phyloP scores from a whole-genome alignment of 768 basidiomycete species.

The Inosperma sp. region DNA sequence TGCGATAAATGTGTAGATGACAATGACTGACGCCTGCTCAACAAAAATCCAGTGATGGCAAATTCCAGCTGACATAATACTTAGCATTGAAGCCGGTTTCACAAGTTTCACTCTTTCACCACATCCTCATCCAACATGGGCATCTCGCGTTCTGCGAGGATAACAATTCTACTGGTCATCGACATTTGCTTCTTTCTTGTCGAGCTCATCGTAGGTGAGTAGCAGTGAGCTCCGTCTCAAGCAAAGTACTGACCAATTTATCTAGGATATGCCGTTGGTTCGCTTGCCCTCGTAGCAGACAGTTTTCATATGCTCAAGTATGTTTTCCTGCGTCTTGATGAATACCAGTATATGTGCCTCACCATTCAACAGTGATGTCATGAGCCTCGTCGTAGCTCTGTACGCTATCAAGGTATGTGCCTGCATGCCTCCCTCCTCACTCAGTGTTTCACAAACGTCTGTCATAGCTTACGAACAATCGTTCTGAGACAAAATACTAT shows the following conservation, averaged over 20 bases:
- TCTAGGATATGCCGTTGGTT: conserved; percentile 90
- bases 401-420: conserved; percentile 56
- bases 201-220: conserved; percentile 73
- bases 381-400: conserved; percentile 91
- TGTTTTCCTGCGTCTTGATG: conserved; percentile 20
- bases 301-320: conserved; percentile 99
- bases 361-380: conserved; percentile 70
- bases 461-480: conserved; percentile 56
- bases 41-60: too few species aligned
- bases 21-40: too few species aligned
- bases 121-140: conserved; percentile 26
- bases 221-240: not conserved
- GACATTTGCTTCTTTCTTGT: conserved; percentile 85
- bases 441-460: conserved; percentile 7
- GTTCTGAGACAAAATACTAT: conserved; percentile 63
- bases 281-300: conserved; percentile 92
- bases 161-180: conserved; percentile 73
- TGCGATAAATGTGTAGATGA: too few species aligned
- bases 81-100: too few species aligned
- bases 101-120: not conserved
- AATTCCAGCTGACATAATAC: too few species aligned
- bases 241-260: conserved; percentile 6
- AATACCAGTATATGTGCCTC: conserved; percentile 13
- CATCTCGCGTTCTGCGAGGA: conserved; percentile 66
- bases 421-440: not conserved